A percentile compares a stretch with the other conserved stretches of the same genome.
Evolutionary conservation across 768 basidiomycete genomes (phyloP).

Genomic region (Ephemerocybe angulata): DNA sequence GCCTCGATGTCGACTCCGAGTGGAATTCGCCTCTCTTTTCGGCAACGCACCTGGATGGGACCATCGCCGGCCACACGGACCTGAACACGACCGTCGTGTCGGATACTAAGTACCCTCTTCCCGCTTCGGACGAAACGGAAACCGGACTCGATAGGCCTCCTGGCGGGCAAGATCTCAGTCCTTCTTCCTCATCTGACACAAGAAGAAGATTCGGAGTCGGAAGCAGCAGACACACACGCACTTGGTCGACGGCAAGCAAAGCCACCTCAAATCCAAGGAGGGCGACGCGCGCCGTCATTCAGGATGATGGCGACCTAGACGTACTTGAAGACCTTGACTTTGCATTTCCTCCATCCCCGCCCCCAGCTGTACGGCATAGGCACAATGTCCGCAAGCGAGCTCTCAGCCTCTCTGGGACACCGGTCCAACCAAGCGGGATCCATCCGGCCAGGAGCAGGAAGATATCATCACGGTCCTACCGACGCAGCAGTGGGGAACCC

Average conservation of each 20-base stretch:
- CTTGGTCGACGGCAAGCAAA: background rate
- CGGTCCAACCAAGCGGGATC: background rate
- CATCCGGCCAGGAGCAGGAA: background rate
- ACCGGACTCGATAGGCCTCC: background rate
- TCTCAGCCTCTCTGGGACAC: background rate
- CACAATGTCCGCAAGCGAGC: background rate
- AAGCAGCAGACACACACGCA: background rate
- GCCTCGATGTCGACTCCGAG: background rate
- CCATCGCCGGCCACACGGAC: background rate
- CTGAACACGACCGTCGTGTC: constrained; percentile 3
- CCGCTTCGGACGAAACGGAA: background rate
- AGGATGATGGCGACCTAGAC: background rate
- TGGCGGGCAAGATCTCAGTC: background rate
- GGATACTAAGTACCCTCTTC: background rate
- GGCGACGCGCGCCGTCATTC: background rate
- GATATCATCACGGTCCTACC: background rate
- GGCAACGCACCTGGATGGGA: background rate
- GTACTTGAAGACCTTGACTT: background rate
- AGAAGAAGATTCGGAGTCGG: background rate
- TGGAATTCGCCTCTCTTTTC: background rate
- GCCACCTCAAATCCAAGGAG: background rate
- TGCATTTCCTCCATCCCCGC: too few species aligned
- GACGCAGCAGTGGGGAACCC: constrained; percentile 3
- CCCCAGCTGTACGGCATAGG: too few species aligned
- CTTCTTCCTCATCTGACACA: background rate